Evolutionary conservation across 805 yeast genomes (phyloP), one percentile per base, ranked within the genome.

Genomic region (Ogataea pini): DNA sequence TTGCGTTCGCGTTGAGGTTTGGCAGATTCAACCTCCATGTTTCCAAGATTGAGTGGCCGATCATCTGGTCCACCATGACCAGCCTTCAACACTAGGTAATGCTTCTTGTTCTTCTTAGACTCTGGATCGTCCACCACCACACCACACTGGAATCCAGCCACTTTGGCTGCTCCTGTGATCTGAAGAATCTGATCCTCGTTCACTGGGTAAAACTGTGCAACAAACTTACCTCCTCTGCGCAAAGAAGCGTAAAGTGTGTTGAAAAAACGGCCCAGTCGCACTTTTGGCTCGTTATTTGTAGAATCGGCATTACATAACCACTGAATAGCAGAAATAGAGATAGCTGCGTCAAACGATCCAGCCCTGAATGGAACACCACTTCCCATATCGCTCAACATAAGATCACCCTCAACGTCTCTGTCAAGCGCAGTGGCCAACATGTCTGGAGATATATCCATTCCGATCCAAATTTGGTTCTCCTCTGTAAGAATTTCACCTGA

Each of bases 291-390:
- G 46, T 83, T 84, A 33, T 76, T 74, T 2, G 89, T 69, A 5
- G 89, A 77, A 66, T 94, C 99, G 2, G 98, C 98, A 65, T 94
- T 94, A 72, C 97, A 91, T 36, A 94, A 78, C 99, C 99, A 94
- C 68, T 94, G 99, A 44, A 94, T 90, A 10, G 95, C 99, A 29
- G 96, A 86, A 53, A 94, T 89, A 20, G 95, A 85, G 27, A 94
- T 88, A 1, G 96, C 98, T 1, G 97, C 97, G 67, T 94, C 99
- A 66, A 92, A 94, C 0, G 96, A 77, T 43, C 99, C 99, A 2
- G 98, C 89, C 62, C 99, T 77, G 63, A 94, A 94, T 4, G 98
- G 98, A 2, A 94, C 77, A 28, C 99, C 99, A 46, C 77, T 75
- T 24, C 99, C 99, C 77, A 94, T 86, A 72, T 94, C 99, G 31